Base-by-base conservation (phyloP, 2,329 filamentous ascomycete species). In the Bipolaris oryzae region DNA sequence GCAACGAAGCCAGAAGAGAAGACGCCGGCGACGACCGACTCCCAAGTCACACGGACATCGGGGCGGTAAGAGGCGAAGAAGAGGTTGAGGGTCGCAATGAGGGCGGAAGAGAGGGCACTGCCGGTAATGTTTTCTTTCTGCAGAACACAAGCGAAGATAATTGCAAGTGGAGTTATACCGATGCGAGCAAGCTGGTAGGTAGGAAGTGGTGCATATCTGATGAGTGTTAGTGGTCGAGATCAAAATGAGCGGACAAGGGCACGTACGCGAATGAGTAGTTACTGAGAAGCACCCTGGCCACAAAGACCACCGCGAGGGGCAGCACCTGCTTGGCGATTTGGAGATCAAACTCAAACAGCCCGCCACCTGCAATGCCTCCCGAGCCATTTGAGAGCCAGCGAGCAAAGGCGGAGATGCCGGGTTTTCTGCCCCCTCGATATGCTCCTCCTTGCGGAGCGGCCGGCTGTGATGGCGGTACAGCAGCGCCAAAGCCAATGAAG, bases 111-210 rank as follows among this genome's bases (percentile, higher is more conserved):
- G 41, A 84, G 77, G 9, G 79, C 82, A 3, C 77, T 72, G 23
- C 79, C 76, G 31, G 78, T 80, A 62, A 82, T 75, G n/a, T 74
- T 75, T 15, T 80, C 77, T 35, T 79, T 78, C 49, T 78, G 74
- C 5, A 84, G 70, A 43, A 80, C 67, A 62, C 79, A 75, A 23
- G 82, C 80, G 63, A 84, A 76, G 60, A 83, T 66, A 23, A 84
- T 73, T 15, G 80, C 77, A 35, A 83, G 69, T 0, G 82, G 81
- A 2, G 82, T 77, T 33, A 82, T 79, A 38, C 77, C 79, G 38
- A 84, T 81, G 34, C 82, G 80, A 15, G 81, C 79, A 37, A 84
- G 74, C 47, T 81, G 77, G 67, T 84, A 85, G 50, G 82, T 80
- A 20, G 80, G 78, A 11, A 83, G 76, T 48, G 80, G 78, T 13